Evolutionary conservation across 306 rosid species (phyloP), one percentile per base, ranked within the genome.

Genomic region (Vigna unguiculata): DNA sequence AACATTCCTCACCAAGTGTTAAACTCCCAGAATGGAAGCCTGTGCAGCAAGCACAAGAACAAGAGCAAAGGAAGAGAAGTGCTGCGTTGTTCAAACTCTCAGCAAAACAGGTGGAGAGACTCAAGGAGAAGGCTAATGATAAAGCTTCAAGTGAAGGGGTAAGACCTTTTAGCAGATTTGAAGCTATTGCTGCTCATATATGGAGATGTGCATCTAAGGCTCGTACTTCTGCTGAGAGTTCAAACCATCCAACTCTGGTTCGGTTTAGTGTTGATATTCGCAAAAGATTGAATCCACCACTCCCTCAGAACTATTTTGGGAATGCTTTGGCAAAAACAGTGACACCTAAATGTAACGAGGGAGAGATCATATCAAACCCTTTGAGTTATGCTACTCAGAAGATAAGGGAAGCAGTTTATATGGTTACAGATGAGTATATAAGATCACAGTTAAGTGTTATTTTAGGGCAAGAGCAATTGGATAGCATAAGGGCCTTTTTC

Each of bases 221-320:
- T n/a, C n/a, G n/a, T 2, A 8, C 67, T 12, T 57, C 28, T 16
- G 47, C 38, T 7, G 30, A 20, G 60, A 46, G 45, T 1, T 28
- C 32, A 28, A 28, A 28, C 32, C 81, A 78, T 28, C 36, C 16
- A 46, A 69, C 30, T 7, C 14, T 19, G 1, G 62, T 58, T 20
- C 3, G 58, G n/a, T 46, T 47, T 36, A 5, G 0, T 5, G 76
- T 7, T 15, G 34, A 78, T 4, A 9, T 69, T 9, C 59, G 82
- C 1, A 69, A 1, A 1, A 57, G 53, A 19, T 11, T 68, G 30
- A 19, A 6, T 54, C 81, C 81, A 21, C 74, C 57, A 7, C 69
- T 77, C 0, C 69, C 81, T 19, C 1, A 3, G 8, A 77, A 77
- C 11, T 77, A 43, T 21, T 68, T 68, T 46, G 81, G 69, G 40